phyloP scores from a whole-genome alignment of 148 eudicot genomes.

The Fagopyrum tataricum region DNA sequence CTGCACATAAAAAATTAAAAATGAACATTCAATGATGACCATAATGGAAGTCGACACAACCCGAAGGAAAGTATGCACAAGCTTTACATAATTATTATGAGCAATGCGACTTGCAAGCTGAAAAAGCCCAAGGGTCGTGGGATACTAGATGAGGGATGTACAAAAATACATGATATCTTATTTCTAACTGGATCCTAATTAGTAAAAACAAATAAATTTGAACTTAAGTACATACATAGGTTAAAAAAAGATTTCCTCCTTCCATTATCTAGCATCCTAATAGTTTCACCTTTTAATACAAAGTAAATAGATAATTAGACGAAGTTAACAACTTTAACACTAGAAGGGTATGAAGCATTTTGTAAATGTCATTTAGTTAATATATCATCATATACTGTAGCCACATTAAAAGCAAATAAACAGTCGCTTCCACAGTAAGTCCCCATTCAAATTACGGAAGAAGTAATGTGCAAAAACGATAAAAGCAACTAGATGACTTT shows the following conservation, averaged over 20 bases:
- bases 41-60: too few relatives aligned
- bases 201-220: not conserved
- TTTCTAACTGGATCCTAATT: not conserved
- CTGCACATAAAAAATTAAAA: slow-evolving; percentile 32
- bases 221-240: not conserved
- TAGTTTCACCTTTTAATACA: not conserved
- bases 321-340: not conserved
- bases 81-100: not conserved
- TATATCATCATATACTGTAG: not conserved
- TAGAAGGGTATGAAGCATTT: not conserved
- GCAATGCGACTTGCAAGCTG: not conserved
- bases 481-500: not conserved
- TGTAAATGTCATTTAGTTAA: not conserved
- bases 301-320: not conserved
- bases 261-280: not conserved
- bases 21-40: not conserved
- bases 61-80: not conserved
- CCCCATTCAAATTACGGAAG: not conserved
- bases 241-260: not conserved
- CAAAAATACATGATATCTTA: not conserved
- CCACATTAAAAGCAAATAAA: not conserved
- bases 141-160: not conserved
- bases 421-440: not conserved
- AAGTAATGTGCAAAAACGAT: not conserved
- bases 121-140: not conserved